Conservation (phyloP, 306 rosid genomes). For the Quercus bicolor region DNA sequence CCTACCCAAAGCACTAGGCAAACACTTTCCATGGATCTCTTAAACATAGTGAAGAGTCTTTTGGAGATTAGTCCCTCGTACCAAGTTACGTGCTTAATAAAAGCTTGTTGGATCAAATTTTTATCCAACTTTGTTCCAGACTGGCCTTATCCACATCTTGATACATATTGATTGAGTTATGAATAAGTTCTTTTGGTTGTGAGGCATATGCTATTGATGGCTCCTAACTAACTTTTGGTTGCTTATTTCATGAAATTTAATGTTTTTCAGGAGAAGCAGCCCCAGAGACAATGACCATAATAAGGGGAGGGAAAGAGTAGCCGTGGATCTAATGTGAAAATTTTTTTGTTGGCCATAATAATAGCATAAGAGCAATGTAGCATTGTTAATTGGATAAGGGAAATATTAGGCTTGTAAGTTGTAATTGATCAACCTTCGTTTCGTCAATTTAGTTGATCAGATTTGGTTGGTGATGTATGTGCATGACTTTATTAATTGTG, state of each 20-base stretch:
- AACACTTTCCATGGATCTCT: not conserved
- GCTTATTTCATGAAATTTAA: not conserved
- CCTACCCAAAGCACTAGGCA: not conserved
- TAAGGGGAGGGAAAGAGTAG: too few species aligned
- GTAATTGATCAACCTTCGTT: too few species aligned
- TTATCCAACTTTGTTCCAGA: not conserved
- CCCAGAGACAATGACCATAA: constrained; percentile 72
- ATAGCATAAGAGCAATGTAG: too few species aligned
- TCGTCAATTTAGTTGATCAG: too few species aligned
- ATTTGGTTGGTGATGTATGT: too few species aligned
- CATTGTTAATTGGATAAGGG: too few species aligned
- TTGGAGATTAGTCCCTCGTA: not conserved
- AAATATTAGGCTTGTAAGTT: too few species aligned
- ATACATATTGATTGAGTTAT: not conserved
- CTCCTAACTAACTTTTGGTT: not conserved
- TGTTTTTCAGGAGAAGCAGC: constrained; percentile 75
- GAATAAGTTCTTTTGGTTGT: not conserved
- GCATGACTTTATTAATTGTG: too few species aligned
- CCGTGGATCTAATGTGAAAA: constrained; percentile 81
- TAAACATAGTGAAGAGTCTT: not conserved
- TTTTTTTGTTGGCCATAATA: constrained; percentile 60
- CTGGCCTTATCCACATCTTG: not conserved
- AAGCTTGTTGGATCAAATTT: not conserved
- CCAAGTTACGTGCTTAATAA: not conserved
- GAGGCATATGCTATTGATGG: not conserved